A percentile compares a stretch with the other conserved stretches of the same genome.
Evolutionary conservation across 2,329 filamentous ascomycete genomes (phyloP).

Genomic region (Venturia aucupariae): DNA sequence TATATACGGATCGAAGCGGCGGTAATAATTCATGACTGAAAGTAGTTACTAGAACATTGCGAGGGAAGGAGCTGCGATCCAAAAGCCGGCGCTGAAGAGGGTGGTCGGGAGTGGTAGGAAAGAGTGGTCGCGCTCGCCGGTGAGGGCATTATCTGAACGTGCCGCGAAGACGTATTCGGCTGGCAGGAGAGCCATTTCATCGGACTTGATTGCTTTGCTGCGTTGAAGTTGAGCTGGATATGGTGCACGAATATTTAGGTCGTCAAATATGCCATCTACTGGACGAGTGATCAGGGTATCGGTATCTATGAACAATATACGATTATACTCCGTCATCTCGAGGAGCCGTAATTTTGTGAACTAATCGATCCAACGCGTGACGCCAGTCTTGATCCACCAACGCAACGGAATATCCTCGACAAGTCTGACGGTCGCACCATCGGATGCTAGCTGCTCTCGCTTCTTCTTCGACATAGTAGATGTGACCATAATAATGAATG

Average conservation of each 20-base stretch:
- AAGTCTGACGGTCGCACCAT: slow-evolving; percentile 10
- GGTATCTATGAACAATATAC: slow-evolving; percentile 13
- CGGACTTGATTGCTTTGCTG: neutral
- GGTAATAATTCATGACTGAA: neutral
- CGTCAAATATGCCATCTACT: slow-evolving; percentile 12
- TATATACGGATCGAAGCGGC: slow-evolving; percentile 4
- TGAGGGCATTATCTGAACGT: neutral
- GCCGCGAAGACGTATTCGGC: slow-evolving; percentile 7
- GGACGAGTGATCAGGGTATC: slow-evolving; percentile 14
- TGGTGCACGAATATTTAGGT: neutral
- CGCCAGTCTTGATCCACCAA: slow-evolving; percentile 4
- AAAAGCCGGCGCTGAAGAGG: slow-evolving; percentile 14
- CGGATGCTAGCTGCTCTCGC: neutral
- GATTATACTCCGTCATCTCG: slow-evolving; percentile 13
- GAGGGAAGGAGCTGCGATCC: slow-evolving; percentile 5
- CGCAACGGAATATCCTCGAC: slow-evolving; percentile 3
- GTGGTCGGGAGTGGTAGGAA: neutral
- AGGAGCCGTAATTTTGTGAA: slow-evolving; percentile 15
- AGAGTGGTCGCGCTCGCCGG: neutral
- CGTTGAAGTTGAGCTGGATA: neutral
- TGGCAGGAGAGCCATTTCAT: neutral
- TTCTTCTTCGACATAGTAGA: slow-evolving; percentile 3
- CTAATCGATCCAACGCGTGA: slow-evolving; percentile 8
- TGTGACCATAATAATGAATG: slow-evolving; percentile 14
- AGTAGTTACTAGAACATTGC: slow-evolving; percentile 11